Evolutionary conservation across 495 filamentous ascomycete species (phyloP).

Genomic region (Daldinia grandis): DNA sequence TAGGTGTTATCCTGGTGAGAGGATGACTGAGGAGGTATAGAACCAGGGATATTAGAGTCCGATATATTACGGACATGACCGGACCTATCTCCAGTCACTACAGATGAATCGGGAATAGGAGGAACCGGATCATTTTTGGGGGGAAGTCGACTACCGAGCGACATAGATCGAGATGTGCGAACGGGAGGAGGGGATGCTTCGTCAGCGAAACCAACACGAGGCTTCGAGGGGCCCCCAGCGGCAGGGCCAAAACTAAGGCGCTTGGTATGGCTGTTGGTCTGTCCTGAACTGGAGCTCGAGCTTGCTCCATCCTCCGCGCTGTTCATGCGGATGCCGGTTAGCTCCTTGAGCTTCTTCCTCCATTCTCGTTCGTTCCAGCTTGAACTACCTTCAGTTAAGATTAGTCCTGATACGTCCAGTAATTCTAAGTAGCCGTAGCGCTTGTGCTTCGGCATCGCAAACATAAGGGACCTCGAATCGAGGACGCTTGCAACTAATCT

Average conservation of each 20-base stretch:
- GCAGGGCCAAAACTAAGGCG: slow-evolving; percentile 70
- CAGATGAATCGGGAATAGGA: slow-evolving; percentile 56
- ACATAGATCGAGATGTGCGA: slow-evolving; percentile 64
- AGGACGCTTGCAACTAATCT: slow-evolving; percentile 86
- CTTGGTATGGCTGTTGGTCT: slow-evolving; percentile 67
- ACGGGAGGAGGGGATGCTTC: slow-evolving; percentile 57
- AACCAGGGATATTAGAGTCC: slow-evolving; percentile 59
- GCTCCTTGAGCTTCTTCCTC: slow-evolving; percentile 86
- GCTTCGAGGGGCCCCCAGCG: slow-evolving; percentile 49
- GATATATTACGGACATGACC: slow-evolving; percentile 53
- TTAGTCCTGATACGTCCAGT: slow-evolving; percentile 79
- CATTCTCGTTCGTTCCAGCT: slow-evolving; percentile 91
- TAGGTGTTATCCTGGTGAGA: slow-evolving; percentile 35
- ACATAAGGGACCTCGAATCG: slow-evolving; percentile 93
- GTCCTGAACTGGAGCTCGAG: slow-evolving; percentile 63
- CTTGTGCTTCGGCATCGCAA: slow-evolving; percentile 90
- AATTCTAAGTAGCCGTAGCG: slow-evolving; percentile 93
- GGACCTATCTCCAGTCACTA: slow-evolving; percentile 50
- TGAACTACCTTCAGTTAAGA: slow-evolving; percentile 77
- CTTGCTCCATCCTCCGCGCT: slow-evolving; percentile 55
- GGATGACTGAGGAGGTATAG: slow-evolving; percentile 22
- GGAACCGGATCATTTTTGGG: slow-evolving; percentile 57
- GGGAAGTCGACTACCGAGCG: slow-evolving; percentile 51
- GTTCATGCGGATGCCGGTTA: slow-evolving; percentile 82
- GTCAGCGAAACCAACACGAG: slow-evolving; percentile 72